Evolutionary conservation across 441 rosid genomes (phyloP).

Genomic region (Corymbia citriodora): DNA sequence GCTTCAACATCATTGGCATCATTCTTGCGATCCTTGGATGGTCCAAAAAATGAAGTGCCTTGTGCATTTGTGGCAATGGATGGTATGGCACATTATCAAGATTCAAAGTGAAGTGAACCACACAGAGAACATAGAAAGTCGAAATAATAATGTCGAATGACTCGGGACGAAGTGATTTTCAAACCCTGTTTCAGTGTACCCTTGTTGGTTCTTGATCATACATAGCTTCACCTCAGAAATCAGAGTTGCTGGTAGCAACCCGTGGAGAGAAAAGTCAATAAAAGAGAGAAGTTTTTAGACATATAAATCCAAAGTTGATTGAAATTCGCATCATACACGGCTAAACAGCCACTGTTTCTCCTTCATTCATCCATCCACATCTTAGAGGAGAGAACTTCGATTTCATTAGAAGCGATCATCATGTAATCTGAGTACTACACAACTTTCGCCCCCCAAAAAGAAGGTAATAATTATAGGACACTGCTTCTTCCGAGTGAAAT

Average conservation of each 20-base stretch:
- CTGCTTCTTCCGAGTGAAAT: background rate
- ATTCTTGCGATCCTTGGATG: constrained; percentile 42
- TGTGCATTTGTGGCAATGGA: background rate
- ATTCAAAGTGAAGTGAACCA: background rate
- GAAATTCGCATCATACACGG: background rate
- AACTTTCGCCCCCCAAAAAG: background rate
- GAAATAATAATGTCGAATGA: background rate
- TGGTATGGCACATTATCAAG: background rate
- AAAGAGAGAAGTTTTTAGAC: background rate
- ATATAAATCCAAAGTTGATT: background rate
- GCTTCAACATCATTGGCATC: constrained; percentile 27
- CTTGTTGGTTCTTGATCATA: background rate
- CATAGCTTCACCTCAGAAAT: background rate
- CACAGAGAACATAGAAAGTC: background rate
- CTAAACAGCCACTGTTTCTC: background rate
- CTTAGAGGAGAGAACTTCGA: background rate
- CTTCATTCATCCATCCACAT: background rate
- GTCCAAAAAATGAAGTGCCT: constrained; percentile 7
- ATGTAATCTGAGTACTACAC: background rate
- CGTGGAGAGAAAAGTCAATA: background rate
- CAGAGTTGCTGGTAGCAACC: background rate
- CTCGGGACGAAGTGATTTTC: background rate
- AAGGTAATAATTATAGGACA: background rate
- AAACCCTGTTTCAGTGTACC: background rate
- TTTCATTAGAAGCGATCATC: background rate